phyloP scores from a whole-genome alignment of 2,329 filamentous ascomycete genomes.

The Byssochlamys sp. region DNA sequence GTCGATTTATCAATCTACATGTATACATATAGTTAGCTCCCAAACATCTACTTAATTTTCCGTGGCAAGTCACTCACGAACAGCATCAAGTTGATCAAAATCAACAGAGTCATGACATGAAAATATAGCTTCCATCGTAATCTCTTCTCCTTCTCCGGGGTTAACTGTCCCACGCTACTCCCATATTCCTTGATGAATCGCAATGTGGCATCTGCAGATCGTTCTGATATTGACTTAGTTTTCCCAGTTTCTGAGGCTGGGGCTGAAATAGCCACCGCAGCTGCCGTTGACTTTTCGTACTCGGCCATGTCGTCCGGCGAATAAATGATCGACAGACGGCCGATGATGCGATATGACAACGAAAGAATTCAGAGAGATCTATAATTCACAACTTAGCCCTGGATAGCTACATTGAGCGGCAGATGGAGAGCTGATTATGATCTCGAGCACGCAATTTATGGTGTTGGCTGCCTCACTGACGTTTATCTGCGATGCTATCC shows the following conservation, averaged over 20 bases:
- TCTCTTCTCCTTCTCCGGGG: conserved; percentile 22
- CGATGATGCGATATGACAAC: background rate
- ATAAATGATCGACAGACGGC: background rate
- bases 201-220: conserved; percentile 29
- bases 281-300: background rate
- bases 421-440: background rate
- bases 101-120: conserved; percentile 23
- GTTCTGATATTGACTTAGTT: background rate
- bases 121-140: conserved; percentile 26
- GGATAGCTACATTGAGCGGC: background rate
- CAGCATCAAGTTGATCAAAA: conserved; percentile 27
- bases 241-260: background rate
- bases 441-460: background rate
- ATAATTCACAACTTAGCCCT: background rate
- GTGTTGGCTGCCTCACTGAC: background rate
- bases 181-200: conserved; percentile 27
- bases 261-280: background rate
- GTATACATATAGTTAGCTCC: background rate
- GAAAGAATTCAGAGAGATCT: background rate
- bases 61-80: conserved; percentile 21
- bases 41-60: background rate
- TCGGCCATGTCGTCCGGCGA: background rate
- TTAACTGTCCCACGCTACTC: conserved; percentile 20
- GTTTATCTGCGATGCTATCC: background rate
- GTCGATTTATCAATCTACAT: conserved; percentile 34